Conservation (phyloP, 2,329 filamentous ascomycete genomes). For the Leptographium procerum region DNA sequence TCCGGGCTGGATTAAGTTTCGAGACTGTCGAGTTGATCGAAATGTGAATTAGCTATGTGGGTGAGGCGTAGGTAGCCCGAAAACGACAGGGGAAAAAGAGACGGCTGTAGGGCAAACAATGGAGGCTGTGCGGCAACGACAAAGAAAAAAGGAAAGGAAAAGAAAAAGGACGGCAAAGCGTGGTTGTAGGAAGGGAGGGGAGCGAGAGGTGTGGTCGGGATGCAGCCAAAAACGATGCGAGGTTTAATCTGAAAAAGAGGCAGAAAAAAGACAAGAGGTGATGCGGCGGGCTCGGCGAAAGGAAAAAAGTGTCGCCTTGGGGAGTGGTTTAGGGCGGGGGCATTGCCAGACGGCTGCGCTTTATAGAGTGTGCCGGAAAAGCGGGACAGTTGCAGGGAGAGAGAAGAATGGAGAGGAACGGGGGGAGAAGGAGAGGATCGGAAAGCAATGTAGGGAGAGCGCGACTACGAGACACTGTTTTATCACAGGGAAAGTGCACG, state of each 20-base stretch:
- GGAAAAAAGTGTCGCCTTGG: conserved; percentile 6
- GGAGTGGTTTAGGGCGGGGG: neutral
- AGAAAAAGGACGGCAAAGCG: neutral
- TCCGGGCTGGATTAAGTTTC: neutral
- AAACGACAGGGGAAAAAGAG: neutral
- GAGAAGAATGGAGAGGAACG: neutral
- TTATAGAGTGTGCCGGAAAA: neutral
- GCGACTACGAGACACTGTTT: neutral
- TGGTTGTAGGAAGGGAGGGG: neutral
- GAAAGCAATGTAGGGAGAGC: too few species aligned
- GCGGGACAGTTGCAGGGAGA: neutral
- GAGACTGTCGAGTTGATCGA: neutral
- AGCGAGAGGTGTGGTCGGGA: neutral
- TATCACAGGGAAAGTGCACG: neutral
- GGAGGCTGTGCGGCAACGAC: neutral
- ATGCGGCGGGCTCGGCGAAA: neutral
- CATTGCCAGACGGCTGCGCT: neutral
- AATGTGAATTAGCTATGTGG: neutral
- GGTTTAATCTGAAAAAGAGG: neutral
- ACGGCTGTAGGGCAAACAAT: neutral
- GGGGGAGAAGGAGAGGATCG: neutral
- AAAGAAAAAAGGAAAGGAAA: neutral
- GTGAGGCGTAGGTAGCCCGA: neutral
- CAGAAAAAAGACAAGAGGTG: neutral
- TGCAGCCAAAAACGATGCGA: neutral